Conservation (phyloP, 257 asterid species). For the Petrea volubilis region DNA sequence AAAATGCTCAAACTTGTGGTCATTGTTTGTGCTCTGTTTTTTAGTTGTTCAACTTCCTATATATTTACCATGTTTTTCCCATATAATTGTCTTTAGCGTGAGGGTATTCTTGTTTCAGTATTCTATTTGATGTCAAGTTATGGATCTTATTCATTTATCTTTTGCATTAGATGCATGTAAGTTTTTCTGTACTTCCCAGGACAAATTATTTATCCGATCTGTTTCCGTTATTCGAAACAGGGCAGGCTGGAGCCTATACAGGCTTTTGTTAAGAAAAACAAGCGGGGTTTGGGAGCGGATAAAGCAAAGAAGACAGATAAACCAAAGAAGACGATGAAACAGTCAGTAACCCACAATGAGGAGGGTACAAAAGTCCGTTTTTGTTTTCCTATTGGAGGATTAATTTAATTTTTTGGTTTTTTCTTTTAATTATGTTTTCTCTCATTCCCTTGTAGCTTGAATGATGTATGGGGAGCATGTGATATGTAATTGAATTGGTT, state of each 20-base stretch:
- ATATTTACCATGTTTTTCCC: background rate
- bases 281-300: constrained; percentile 91
- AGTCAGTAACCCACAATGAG: constrained; percentile 42
- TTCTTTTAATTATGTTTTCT: constrained; percentile 2
- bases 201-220: constrained; percentile 4
- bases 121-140: background rate
- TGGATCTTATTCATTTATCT: background rate
- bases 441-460: constrained; percentile 3
- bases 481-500: background rate
- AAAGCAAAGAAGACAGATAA: constrained; percentile 55
- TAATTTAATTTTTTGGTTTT: background rate
- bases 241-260: constrained; percentile 90
- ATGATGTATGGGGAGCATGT: background rate
- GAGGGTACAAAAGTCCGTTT: too few relatives aligned
- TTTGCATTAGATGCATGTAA: background rate
- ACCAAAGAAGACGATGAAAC: constrained; percentile 42
- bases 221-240: constrained; percentile 41
- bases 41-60: background rate
- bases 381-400: background rate
- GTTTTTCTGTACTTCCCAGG: background rate
- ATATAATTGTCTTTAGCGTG: background rate
- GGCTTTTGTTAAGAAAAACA: constrained; percentile 65
- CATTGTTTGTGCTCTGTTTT: background rate
- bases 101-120: background rate
- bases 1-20: background rate